Evolutionary conservation across 208 protist species (phyloP).

Genomic region (Leishmania tropica): DNA sequence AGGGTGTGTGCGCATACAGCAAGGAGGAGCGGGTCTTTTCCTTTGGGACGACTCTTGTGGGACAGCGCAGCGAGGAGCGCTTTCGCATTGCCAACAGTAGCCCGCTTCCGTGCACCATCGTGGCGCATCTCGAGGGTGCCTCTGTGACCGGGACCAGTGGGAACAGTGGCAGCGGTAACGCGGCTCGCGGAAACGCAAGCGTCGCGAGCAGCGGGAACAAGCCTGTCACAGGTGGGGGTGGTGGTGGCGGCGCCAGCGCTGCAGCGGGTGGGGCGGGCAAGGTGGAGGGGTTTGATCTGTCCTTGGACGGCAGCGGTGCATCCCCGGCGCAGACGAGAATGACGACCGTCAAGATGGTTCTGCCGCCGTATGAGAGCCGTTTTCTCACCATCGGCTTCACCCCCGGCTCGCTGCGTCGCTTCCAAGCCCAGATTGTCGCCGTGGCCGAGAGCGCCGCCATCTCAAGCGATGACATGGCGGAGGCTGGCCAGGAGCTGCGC

Average conservation of each 20-base stretch:
- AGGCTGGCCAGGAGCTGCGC: conserved; percentile 42
- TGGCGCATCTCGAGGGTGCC: conserved; percentile 52
- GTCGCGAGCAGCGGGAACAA: conserved; percentile 6
- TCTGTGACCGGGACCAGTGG: background rate
- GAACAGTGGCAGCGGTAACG: conserved; percentile 22
- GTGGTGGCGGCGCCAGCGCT: conserved; percentile 28
- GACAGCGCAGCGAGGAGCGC: conserved; percentile 82
- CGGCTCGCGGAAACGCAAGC: conserved; percentile 22
- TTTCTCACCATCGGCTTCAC: conserved; percentile 94
- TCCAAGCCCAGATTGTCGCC: conserved; percentile 91
- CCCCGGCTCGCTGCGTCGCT: conserved; percentile 79
- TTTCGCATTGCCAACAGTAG: conserved; percentile 96
- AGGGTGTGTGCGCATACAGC: conserved; percentile 79
- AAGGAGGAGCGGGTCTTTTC: conserved; percentile 92
- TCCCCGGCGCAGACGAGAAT: conserved; percentile 3
- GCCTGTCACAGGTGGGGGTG: conserved; percentile 1
- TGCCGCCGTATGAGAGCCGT: conserved; percentile 96
- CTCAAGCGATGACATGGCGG: conserved; percentile 42
- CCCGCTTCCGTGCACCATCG: conserved; percentile 90
- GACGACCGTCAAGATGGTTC: conserved; percentile 38
- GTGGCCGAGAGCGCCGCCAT: conserved; percentile 79
- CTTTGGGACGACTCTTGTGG: conserved; percentile 92
- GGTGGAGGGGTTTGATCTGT: conserved; percentile 67
- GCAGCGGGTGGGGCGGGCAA: background rate
- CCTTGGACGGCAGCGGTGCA: conserved; percentile 32